Percentiles rank a stretch among this genome's conserved stretches.
Evolutionary conservation across 2,329 filamentous ascomycete species (phyloP).

Genomic region (Talaromyces sp.): DNA sequence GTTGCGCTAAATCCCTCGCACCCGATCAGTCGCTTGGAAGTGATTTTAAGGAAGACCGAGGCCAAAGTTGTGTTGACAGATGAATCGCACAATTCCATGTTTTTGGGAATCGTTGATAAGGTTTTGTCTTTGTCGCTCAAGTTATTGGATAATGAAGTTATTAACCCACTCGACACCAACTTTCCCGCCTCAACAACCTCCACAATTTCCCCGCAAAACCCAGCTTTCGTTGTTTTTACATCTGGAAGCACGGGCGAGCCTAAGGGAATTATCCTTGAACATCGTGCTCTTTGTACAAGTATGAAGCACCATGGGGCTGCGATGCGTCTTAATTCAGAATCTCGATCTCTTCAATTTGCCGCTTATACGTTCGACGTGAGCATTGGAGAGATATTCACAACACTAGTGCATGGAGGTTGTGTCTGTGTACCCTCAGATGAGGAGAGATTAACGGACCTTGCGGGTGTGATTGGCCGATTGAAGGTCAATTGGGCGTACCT

Average conservation of each 20-base stretch:
- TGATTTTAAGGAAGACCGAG: neutral
- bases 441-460: conserved; percentile 43
- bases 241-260: conserved; percentile 41
- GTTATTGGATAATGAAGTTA: conserved; percentile 17
- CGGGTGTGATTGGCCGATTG: conserved; percentile 43
- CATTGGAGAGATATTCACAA: conserved; percentile 30
- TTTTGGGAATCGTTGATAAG: neutral
- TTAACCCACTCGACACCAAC: conserved; percentile 21
- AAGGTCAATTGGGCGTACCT: conserved; percentile 43
- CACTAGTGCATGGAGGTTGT: conserved; percentile 38
- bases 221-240: conserved; percentile 37
- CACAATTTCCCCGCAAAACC: neutral
- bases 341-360: conserved; percentile 28
- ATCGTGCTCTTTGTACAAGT: conserved; percentile 43
- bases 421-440: conserved; percentile 44
- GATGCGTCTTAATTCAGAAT: conserved; percentile 25
- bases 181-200: neutral
- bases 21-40: neutral
- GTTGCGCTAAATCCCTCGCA: conserved; percentile 1
- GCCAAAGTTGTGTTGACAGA: neutral
- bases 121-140: neutral
- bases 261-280: conserved; percentile 36
- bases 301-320: conserved; percentile 42
- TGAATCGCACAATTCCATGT: neutral
- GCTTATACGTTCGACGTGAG: conserved; percentile 4